Evolutionary conservation across 1,139 yeast species (phyloP).

Genomic region (Saccharomyces uvarum): DNA sequence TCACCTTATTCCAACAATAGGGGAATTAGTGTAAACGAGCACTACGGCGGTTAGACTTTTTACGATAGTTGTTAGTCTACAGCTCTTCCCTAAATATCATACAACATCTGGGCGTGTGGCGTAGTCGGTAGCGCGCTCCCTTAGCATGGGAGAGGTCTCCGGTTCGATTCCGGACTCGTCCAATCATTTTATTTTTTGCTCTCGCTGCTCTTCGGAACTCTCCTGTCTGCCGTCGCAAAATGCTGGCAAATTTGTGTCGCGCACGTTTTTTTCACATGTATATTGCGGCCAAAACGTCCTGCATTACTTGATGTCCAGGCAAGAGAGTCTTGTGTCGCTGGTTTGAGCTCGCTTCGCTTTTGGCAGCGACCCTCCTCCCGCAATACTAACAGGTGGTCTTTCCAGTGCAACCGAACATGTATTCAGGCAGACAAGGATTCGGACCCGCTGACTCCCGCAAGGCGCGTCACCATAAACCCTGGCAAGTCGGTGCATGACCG

Average conservation of each 20-base stretch:
- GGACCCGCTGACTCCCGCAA: background rate
- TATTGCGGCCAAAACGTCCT: background rate
- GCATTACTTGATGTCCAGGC: background rate
- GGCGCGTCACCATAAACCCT: background rate
- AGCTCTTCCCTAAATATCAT: no score
- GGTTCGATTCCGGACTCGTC: constrained; percentile 90
- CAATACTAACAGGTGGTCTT: background rate
- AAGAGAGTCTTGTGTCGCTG: background rate
- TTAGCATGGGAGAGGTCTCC: constrained; percentile 86
- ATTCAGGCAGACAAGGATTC: background rate
- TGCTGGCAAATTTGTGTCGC: background rate
- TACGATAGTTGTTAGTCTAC: no score
- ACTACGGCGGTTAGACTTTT: no score
- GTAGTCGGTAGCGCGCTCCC: constrained; percentile 91
- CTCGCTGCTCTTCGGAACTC: constrained; percentile 3
- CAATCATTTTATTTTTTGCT: constrained; percentile 31
- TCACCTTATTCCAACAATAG: no score
- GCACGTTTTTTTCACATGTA: background rate
- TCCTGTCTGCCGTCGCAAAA: background rate
- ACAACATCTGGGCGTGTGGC: constrained; percentile 64
- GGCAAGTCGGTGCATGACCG: background rate
- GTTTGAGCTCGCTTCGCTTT: no score
- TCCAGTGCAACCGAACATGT: background rate
- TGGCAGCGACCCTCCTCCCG: no score
- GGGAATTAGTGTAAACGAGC: no score